Evolutionary conservation across 2,329 filamentous ascomycete species (phyloP).

Genomic region (Claviceps citrina): DNA sequence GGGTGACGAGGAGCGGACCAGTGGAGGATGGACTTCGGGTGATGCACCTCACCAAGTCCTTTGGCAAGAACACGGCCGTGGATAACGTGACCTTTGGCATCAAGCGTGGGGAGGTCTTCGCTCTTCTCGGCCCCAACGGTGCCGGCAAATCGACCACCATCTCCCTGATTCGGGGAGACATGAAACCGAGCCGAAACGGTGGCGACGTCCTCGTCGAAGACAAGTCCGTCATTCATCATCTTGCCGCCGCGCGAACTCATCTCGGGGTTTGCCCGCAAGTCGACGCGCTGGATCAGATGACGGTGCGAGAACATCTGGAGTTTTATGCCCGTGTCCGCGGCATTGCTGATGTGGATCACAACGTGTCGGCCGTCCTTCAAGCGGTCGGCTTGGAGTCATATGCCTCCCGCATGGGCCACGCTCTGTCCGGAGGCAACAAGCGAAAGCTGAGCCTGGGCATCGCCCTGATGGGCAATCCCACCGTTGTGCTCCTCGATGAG

Average conservation of each 20-base stretch:
- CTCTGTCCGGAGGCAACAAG: constrained; percentile 81
- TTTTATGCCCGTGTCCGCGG: constrained; percentile 83
- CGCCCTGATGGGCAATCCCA: constrained; percentile 81
- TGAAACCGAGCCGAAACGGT: constrained; percentile 52
- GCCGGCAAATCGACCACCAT: constrained; percentile 88
- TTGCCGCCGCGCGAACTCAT: constrained; percentile 56
- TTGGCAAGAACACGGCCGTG: constrained; percentile 63
- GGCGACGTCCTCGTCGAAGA: constrained; percentile 72
- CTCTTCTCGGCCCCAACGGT: constrained; percentile 77
- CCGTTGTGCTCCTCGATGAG: constrained; percentile 76
- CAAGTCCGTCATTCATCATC: constrained; percentile 55
- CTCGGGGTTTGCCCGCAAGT: constrained; percentile 87
- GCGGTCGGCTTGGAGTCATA: constrained; percentile 67
- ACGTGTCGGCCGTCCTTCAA: constrained; percentile 61
- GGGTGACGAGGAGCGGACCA: constrained; percentile 32
- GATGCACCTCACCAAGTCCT: constrained; percentile 64
- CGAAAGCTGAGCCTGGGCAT: constrained; percentile 83
- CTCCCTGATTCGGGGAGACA: constrained; percentile 75
- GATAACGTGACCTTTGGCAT: constrained; percentile 79
- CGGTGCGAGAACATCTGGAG: constrained; percentile 66
- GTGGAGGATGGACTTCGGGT: constrained; percentile 57
- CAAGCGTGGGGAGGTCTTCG: constrained; percentile 67
- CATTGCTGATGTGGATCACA: constrained; percentile 57
- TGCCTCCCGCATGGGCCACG: constrained; percentile 56
- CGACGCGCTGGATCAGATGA: constrained; percentile 82